Evolutionary conservation across 1,284 basidiomycete genomes (phyloP), one percentile per base, ranked within the genome.

Genomic region (Ceratobasidium sp.): DNA sequence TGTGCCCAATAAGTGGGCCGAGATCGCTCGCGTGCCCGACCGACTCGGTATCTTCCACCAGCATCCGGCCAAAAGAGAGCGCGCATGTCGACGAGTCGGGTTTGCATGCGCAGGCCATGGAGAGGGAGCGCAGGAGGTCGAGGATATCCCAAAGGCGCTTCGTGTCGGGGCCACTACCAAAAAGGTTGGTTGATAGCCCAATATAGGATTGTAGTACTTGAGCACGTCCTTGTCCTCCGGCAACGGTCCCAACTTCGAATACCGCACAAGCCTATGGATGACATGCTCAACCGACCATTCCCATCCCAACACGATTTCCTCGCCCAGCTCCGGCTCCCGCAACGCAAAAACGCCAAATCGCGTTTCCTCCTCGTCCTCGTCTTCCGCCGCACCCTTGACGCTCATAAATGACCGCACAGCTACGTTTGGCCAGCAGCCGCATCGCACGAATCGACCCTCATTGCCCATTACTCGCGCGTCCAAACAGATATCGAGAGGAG

Each of bases 241-340:
- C 74, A 10, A 44, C 30, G 16, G 68, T 14, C 84, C 82, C 18
- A 83, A 86, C 80, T 91, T 86, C 68, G 94, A 87, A 66, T 95
- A 30, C 27, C 27, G 27, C 27, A 30, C 27, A 66, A 80, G 86
- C 68, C 90, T 87, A 84, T 98, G 97, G 0, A 98, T 91, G 0
- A 94, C 91, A 82, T 96, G 94, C 5, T 91, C 91, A 82, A 98
- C 96, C 81, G 98, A 96, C 97, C 96, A 98, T 83, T 98, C 96
- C 96, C 97, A 99, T 0, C 93, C 94, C 0, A 98, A 85, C 0
- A 97, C 91, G 54, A 99, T 90, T 85, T 99, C 97, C 81, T 97
- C 96, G 68, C 93, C 89, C 50, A 90, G 90, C 78, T 89, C 89
- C 78, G 98, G 88, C 80, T 96, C 93, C 20, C 90, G 86, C 23